phyloP scores from a whole-genome alignment of 78 protist genomes.

The Dictyostelium citrinum region DNA sequence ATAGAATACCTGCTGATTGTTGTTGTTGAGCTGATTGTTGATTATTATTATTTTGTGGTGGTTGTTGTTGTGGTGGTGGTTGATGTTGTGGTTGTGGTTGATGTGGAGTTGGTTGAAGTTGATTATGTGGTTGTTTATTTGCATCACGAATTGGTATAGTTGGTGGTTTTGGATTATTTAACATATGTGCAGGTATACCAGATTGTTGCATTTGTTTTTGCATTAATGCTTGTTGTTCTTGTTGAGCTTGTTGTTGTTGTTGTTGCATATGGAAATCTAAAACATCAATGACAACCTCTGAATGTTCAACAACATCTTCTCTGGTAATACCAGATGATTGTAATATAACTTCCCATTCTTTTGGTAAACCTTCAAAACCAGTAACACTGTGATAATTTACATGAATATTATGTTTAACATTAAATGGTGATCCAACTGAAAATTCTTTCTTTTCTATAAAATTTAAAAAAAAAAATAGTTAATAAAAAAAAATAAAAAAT shows the following conservation, averaged over 20 bases:
- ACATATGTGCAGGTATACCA: conserved; percentile 11
- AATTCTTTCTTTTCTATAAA: conserved; percentile 40
- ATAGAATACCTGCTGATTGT: background rate
- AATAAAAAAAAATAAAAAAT: background rate
- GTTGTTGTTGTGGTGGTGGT: background rate
- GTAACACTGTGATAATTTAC: conserved; percentile 79
- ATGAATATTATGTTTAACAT: conserved; percentile 84
- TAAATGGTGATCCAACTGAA: conserved; percentile 80
- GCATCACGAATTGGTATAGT: conserved; percentile 21
- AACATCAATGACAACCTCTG: conserved; percentile 79
- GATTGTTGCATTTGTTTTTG: background rate
- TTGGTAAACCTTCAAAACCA: conserved; percentile 85
- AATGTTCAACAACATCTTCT: conserved; percentile 66
- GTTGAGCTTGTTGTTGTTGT: background rate
- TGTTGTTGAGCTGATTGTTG: background rate
- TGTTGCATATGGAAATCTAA: conserved; percentile 74
- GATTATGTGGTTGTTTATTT: background rate
- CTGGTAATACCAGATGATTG: conserved; percentile 73
- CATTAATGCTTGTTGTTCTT: background rate
- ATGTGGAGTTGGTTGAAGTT: background rate
- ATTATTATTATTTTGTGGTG: background rate
- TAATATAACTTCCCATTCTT: conserved; percentile 82
- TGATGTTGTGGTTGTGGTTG: background rate
- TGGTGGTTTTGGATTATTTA: conserved; percentile 24
- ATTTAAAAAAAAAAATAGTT: background rate